Conservation (phyloP, 305 asterid species). For the Solanum hybrid region DNA sequence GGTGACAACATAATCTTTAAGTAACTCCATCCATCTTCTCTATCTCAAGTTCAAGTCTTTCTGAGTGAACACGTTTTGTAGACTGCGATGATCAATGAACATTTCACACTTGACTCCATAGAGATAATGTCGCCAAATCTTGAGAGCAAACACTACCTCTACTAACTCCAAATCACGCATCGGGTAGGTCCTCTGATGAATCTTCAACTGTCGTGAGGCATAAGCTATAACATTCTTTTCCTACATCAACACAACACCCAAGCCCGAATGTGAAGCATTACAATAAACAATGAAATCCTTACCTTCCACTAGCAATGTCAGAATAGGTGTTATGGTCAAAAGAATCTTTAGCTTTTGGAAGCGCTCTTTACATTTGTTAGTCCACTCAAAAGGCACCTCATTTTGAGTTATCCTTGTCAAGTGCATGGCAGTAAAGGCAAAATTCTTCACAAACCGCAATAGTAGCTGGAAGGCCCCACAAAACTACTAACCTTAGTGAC, state of each 20-base stretch:
- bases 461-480: background rate
- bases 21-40: too few relatives aligned
- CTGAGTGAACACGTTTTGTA: background rate
- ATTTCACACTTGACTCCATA: background rate
- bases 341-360: background rate
- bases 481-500: too few relatives aligned
- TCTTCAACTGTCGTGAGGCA: background rate
- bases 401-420: background rate
- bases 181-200: background rate
- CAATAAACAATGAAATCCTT: too few relatives aligned
- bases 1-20: too few relatives aligned
- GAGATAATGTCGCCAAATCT: background rate
- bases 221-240: background rate
- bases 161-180: background rate
- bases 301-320: background rate
- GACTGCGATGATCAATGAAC: background rate
- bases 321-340: background rate
- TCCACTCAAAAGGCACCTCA: background rate
- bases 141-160: background rate
- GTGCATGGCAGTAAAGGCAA: background rate
- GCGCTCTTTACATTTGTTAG: background rate
- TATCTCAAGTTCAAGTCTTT: too few relatives aligned
- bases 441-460: background rate
- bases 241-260: background rate
- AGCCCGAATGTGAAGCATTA: background rate